Evolutionary conservation across 2,329 filamentous ascomycete genomes (phyloP).

Genomic region (Colletotrichum euphorbiae): DNA sequence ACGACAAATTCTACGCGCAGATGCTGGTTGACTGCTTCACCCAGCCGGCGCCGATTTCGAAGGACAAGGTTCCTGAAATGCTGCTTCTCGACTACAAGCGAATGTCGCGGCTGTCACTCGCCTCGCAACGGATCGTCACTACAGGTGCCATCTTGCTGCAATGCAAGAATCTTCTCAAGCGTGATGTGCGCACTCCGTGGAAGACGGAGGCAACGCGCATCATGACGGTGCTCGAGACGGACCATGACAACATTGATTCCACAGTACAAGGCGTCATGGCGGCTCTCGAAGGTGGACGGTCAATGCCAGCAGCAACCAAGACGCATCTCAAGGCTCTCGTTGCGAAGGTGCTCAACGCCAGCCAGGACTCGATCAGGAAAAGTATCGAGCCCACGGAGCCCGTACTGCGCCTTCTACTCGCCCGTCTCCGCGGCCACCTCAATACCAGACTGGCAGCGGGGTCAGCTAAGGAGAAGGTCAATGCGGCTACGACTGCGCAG

Average conservation of each 20-base stretch:
- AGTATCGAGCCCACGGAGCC: constrained; percentile 63
- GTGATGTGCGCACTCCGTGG: constrained; percentile 83
- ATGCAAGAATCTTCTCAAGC: constrained; percentile 85
- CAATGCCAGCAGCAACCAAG: constrained; percentile 74
- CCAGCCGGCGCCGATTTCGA: constrained; percentile 67
- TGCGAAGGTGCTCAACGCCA: constrained; percentile 65
- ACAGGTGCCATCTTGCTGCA: constrained; percentile 81
- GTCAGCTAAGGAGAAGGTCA: constrained; percentile 77
- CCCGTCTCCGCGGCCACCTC: constrained; percentile 75
- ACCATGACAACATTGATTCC: constrained; percentile 62
- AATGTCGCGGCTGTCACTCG: constrained; percentile 57
- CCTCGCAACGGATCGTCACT: constrained; percentile 71
- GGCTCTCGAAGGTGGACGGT: constrained; percentile 70
- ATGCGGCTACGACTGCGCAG: constrained; percentile 74
- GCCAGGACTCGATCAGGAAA: constrained; percentile 56
- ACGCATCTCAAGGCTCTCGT: constrained; percentile 69
- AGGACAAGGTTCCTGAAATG: constrained; percentile 76
- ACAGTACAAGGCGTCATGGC: constrained; percentile 71
- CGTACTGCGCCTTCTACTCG: constrained; percentile 74
- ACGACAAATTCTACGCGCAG: constrained; percentile 79
- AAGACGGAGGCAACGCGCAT: constrained; percentile 79
- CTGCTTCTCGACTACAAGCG: constrained; percentile 76
- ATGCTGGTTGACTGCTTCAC: constrained; percentile 81
- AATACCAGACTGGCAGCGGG: constrained; percentile 72
- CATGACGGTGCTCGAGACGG: constrained; percentile 73